Conservation (phyloP, 2,329 filamentous ascomycete genomes). For the Thielaviopsis cerberus region DNA sequence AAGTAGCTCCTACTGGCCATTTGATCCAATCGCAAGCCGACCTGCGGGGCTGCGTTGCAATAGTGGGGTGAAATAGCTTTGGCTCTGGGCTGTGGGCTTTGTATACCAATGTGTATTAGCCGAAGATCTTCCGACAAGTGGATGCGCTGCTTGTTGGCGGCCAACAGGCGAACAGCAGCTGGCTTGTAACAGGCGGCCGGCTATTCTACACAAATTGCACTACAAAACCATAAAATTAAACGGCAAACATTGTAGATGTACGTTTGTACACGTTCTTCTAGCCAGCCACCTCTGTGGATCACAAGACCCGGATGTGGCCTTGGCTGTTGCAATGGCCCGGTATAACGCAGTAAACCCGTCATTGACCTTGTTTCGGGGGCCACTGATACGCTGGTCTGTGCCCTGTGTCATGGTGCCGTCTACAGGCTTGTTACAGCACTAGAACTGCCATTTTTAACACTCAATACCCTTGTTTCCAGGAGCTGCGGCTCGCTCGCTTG, state of each 20-base stretch:
- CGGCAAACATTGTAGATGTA: background rate
- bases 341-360: background rate
- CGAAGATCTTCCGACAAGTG: background rate
- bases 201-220: background rate
- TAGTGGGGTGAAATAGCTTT: background rate
- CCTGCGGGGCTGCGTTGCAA: conserved; percentile 1
- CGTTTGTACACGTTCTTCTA: background rate
- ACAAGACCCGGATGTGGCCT: background rate
- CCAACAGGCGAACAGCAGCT: background rate
- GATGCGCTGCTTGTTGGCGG: background rate
- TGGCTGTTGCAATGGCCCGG: background rate
- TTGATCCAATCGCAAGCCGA: conserved; percentile 1
- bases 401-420: background rate
- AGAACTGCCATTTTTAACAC: background rate
- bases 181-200: background rate
- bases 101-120: background rate
- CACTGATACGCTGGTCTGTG: background rate
- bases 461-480: background rate
- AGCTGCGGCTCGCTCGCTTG: background rate
- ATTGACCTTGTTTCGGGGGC: background rate
- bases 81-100: background rate
- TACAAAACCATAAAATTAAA: background rate
- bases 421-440: background rate
- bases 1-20: background rate
- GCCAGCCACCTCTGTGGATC: background rate